These are phyloP conservation scores for Fusarium gaditjirri DNA, from an alignment of 2,329 filamentous ascomycete genomes.

Conservation along the genomic window DNA sequence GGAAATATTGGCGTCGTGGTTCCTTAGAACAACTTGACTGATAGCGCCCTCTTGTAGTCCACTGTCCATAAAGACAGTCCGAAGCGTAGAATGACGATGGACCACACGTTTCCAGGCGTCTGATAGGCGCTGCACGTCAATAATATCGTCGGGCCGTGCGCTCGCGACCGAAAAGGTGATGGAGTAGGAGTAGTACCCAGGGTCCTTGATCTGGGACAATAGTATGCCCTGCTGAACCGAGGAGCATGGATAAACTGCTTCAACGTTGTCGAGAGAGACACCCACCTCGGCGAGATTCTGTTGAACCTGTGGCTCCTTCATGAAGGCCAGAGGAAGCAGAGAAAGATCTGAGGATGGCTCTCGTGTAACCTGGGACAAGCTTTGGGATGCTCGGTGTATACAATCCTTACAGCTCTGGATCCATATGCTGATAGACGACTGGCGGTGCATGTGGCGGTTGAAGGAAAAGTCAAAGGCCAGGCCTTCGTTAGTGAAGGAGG, in stretches of 20 bases:
- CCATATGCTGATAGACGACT: background rate
- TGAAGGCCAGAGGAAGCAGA: slow-evolving; percentile 18
- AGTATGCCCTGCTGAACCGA: slow-evolving; percentile 39
- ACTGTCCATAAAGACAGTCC: slow-evolving; percentile 36
- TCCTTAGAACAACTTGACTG: slow-evolving; percentile 37
- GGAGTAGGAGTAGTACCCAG: slow-evolving; percentile 37
- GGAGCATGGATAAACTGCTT: slow-evolving; percentile 37
- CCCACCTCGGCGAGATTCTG: background rate
- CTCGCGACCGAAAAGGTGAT: slow-evolving; percentile 19
- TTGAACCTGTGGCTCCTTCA: background rate
- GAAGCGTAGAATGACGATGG: slow-evolving; percentile 34
- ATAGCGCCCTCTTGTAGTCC: slow-evolving; percentile 14
- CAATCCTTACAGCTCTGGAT: background rate
- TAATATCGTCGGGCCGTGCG: rapidly evolving
- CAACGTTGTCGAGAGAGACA: background rate
- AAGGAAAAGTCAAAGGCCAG: slow-evolving; percentile 21
- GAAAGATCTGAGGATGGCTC: background rate
- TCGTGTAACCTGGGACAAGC: background rate
- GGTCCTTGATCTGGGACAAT: slow-evolving; percentile 29
- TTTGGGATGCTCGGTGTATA: background rate
- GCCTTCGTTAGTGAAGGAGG: background rate
- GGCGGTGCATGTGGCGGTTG: slow-evolving; percentile 16
- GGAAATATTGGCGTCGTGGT: background rate
- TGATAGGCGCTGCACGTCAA: slow-evolving; percentile 13
- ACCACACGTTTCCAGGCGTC: slow-evolving; percentile 38